These are phyloP conservation scores for Apiospora sp. DNA, from an alignment of 2,329 filamentous ascomycete genomes.

Conservation along the genomic window DNA sequence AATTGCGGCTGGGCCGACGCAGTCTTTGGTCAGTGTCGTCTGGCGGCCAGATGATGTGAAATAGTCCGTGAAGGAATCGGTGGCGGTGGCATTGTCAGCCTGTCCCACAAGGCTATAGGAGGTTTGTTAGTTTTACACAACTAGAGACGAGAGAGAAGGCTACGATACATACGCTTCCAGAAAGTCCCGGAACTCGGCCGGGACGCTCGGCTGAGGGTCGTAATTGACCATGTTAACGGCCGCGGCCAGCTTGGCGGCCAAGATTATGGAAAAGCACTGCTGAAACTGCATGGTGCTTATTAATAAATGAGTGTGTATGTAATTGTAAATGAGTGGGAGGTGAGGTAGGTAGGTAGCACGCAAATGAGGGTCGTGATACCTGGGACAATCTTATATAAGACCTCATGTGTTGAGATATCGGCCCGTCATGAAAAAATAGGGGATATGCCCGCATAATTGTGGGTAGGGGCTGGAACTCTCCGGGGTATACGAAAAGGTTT, in stretches of 20 bases:
- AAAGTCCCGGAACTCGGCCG: slow-evolving; percentile 25
- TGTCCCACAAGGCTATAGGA: slow-evolving; percentile 26
- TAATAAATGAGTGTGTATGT: background rate
- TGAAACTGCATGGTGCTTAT: slow-evolving; percentile 3
- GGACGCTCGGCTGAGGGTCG: slow-evolving; percentile 26
- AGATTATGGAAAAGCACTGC: background rate
- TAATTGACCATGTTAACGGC: slow-evolving; percentile 26
- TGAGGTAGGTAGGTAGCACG: background rate
- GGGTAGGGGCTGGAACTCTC: background rate
- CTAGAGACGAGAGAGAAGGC: no score
- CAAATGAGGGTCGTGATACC: background rate
- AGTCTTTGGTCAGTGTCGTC: slow-evolving; percentile 27
- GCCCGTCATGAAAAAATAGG: no score
- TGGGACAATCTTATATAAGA: background rate
- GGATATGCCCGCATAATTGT: background rate
- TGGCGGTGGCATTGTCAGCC: slow-evolving; percentile 27
- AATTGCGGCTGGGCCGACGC: slow-evolving; percentile 26
- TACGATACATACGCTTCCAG: slow-evolving; percentile 22
- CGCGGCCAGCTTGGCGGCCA: background rate
- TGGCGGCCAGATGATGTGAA: slow-evolving; percentile 28
- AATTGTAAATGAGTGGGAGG: background rate
- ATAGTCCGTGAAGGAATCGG: slow-evolving; percentile 28
- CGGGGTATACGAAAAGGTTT: background rate
- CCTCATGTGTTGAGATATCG: background rate
- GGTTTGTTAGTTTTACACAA: background rate